Evolutionary conservation across 495 filamentous ascomycete genomes (phyloP), one percentile per base, ranked within the genome.

Genomic region (Hypomontagnella submonticulosa): DNA sequence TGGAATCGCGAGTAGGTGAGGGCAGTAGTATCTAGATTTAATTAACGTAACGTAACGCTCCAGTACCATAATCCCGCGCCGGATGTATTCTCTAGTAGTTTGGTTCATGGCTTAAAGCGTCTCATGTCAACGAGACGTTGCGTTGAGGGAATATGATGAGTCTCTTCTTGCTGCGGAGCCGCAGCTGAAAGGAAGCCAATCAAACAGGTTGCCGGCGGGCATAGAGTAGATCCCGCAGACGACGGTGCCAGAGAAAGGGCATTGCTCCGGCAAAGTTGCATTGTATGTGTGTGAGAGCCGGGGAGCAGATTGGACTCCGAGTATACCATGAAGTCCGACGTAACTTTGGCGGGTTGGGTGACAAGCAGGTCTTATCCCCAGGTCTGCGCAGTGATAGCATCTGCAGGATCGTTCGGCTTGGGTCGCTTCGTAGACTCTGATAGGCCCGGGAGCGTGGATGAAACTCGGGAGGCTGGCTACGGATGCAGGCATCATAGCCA

Each of bases 161-260:
- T 69, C 66, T 9, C 44, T 63, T 69, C 38, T 69, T 63, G 55
- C 18, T 69, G 66, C 66, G 66, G 66, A 69, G 66, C 66, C 66
- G 51, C 66, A 69, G 60, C 46, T 32, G 38, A 41, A 18, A 44
- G 4, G 4, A 36, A 53, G 20, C 66, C 66, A 69, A 69, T 69
- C 15, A 69, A 10, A 37, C 19, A 7, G 19, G 42, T n/a, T 47
- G 19, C 60, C 60, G 50, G 19, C 46, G 40, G 19, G 30, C 33
- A 54, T 43, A 59, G 16, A 47, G 66, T 32, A 69, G 66, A 69
- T 69, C 66, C 66, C 59, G 38, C 56, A 57, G 66, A 69, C 61
- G 66, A 63, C 56, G 55, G 60, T 47, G 60, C 56, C 60, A 56
- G 54, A 42, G 51, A 43, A 56, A 52, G 43, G 59, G 11, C 20